phyloP scores from a whole-genome alignment of 1,284 basidiomycete genomes.

The Sphaerobolus stellatus region DNA sequence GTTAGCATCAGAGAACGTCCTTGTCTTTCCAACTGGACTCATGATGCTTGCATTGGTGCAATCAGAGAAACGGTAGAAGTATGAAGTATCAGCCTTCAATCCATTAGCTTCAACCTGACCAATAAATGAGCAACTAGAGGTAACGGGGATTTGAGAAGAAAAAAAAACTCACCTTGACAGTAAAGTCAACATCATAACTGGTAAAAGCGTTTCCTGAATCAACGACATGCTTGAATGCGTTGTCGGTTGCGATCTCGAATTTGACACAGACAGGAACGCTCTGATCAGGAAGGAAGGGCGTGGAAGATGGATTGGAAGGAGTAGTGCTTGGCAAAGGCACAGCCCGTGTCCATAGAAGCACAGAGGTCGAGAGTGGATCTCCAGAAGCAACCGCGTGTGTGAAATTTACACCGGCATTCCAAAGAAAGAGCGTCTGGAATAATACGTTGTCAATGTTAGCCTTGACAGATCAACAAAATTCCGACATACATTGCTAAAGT shows the following conservation, averaged over 20 bases:
- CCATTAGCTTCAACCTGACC: slow-evolving; percentile 49
- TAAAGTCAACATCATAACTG: slow-evolving; percentile 64
- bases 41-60: slow-evolving; percentile 48
- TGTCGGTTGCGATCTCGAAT: slow-evolving; percentile 46
- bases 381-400: slow-evolving; percentile 48
- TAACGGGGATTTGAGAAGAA: neutral
- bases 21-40: slow-evolving; percentile 50
- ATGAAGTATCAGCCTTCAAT: slow-evolving; percentile 54
- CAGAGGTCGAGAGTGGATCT: slow-evolving; percentile 59
- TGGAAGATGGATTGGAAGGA: slow-evolving; percentile 10
- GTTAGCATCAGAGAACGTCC: slow-evolving; percentile 47
- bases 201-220: slow-evolving; percentile 56
- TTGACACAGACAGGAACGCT: slow-evolving; percentile 59
- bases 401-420: slow-evolving; percentile 55
- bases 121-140: too few species aligned
- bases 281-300: slow-evolving; percentile 42
- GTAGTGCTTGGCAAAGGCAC: slow-evolving; percentile 38
- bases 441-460: too few species aligned
- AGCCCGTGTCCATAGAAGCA: slow-evolving; percentile 64
- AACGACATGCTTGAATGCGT: slow-evolving; percentile 36
- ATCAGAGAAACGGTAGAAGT: slow-evolving; percentile 61
- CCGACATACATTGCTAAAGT: slow-evolving; percentile 48
- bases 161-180: slow-evolving; percentile 42
- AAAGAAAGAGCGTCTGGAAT: slow-evolving; percentile 48
- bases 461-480: neutral